Evolutionary conservation across 2,329 filamentous ascomycete species (phyloP), one percentile per base, ranked within the genome.

Genomic region (Cadophora sp.): DNA sequence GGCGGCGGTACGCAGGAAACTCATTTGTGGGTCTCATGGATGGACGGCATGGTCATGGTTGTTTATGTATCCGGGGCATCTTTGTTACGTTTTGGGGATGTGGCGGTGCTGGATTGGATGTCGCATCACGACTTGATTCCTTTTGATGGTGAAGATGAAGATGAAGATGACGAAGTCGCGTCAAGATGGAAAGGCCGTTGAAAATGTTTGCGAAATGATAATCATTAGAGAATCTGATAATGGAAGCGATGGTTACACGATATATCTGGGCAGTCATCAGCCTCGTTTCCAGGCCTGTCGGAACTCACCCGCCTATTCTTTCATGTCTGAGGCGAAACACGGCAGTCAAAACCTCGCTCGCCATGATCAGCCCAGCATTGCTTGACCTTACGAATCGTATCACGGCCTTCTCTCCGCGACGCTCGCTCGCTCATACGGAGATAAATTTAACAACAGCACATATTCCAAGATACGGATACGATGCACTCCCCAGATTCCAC

Each of bases 41-140:
- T 48, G 6, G 19, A 22, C 16, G 19, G 12, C n/a, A 58, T 22
- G 29, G 31, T 31, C 56, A 59, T 40, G 56, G 56, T 43, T 43
- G 40, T 16, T 43, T 43, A 16, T 43, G 40, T 19, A 2, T 43
- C 40, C 56, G 12, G 34, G 34, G 56, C 11, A 43, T 43, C n/a
- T 43, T 37, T 12, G 34, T 37, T 37, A 37, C 34, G 34, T 59
- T 43, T 16, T 59, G 8, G 31, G 26, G 56, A 59, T 59, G 56
- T 59, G 56, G 34, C 34, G 56, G 56, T 59, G 31, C 34, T 43
- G 31, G 56, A 59, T 59, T 59, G 56, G 56, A 59, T n/a, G 12
- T 48, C n/a, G n/a, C 43, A 48, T n/a, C 43, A 48, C 43, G 7
- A 48, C 43, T 22, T 22, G 43, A 12, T n/a, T 48, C 19, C n/a